Evolutionary conservation across 805 yeast species (phyloP).

Genomic region (Saturnispora hagleri): DNA sequence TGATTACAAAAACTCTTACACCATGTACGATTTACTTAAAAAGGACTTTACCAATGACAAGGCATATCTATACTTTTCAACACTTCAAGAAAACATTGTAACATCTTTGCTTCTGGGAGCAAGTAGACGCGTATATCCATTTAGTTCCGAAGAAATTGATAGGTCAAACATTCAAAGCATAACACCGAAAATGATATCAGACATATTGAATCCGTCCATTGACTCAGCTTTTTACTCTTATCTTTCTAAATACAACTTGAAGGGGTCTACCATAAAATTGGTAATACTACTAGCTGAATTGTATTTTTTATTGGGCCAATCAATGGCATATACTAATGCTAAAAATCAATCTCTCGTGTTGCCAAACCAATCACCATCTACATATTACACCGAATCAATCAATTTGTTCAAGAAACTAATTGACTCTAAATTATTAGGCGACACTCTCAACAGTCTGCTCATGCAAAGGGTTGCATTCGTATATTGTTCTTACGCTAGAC

Average conservation of each 20-base stretch:
- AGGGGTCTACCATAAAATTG: conserved; percentile 62
- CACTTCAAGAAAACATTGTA: conserved; percentile 84
- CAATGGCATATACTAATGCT: conserved; percentile 17
- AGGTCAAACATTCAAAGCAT: conserved; percentile 17
- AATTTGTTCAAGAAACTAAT: conserved; percentile 36
- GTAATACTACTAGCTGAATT: conserved; percentile 62
- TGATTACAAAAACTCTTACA: conserved; percentile 76
- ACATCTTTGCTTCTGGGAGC: conserved; percentile 56
- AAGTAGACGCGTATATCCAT: conserved; percentile 37
- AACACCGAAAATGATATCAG: conserved; percentile 40
- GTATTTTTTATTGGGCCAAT: conserved; percentile 35
- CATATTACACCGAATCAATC: conserved; percentile 38
- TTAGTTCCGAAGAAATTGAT: conserved; percentile 22
- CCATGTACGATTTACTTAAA: conserved; percentile 72
- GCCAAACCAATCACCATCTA: conserved; percentile 20
- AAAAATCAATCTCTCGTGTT: not conserved
- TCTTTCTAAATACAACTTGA: conserved; percentile 58
- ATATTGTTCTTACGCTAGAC: conserved; percentile 22
- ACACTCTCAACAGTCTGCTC: conserved; percentile 31
- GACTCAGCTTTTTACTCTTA: conserved; percentile 72
- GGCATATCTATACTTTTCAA: conserved; percentile 74
- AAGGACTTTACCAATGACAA: conserved; percentile 70
- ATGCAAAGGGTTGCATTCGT: conserved; percentile 32
- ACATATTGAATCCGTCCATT: conserved; percentile 47
- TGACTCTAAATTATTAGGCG: conserved; percentile 37